Percentiles rank a stretch among this genome's conserved stretches.
These are phyloP conservation scores for Gymnopilus dilepis DNA, from an alignment of 768 basidiomycete genomes.

Conservation along the genomic window DNA sequence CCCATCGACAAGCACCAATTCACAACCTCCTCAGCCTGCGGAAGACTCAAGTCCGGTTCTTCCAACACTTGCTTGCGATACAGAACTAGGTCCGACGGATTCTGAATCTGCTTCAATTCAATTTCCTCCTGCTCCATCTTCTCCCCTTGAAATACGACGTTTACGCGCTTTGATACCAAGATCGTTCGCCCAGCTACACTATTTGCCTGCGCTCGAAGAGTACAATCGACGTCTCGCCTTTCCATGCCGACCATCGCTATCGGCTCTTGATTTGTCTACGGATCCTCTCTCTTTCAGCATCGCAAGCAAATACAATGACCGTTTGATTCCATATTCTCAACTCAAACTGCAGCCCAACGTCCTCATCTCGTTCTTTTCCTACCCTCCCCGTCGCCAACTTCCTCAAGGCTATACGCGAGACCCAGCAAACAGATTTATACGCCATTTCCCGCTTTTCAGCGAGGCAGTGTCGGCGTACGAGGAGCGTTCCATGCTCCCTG, in stretches of 20 bases:
- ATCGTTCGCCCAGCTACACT: neutral
- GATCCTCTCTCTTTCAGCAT: neutral
- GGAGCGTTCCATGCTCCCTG: neutral
- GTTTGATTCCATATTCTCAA: neutral
- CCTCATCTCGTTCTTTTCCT: neutral
- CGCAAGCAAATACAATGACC: neutral
- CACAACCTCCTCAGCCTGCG: neutral
- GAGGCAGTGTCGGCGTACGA: neutral
- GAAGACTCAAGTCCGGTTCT: neutral
- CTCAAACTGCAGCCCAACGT: neutral
- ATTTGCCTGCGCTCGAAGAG: neutral
- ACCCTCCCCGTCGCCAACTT: neutral
- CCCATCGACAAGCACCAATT: neutral
- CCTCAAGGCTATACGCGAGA: neutral
- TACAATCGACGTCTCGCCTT: neutral
- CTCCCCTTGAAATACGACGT: neutral
- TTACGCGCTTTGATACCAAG: neutral
- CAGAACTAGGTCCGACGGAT: neutral
- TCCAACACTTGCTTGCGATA: neutral
- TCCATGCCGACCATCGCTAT: neutral
- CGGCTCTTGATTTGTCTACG: neutral
- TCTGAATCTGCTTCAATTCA: neutral
- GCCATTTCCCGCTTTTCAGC: neutral
- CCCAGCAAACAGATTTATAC: neutral
- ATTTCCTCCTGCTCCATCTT: neutral